Evolutionary conservation across 164 flowering plant species (phyloP), one percentile per base, ranked within the genome.

Genomic region (Vitis vinifera): DNA sequence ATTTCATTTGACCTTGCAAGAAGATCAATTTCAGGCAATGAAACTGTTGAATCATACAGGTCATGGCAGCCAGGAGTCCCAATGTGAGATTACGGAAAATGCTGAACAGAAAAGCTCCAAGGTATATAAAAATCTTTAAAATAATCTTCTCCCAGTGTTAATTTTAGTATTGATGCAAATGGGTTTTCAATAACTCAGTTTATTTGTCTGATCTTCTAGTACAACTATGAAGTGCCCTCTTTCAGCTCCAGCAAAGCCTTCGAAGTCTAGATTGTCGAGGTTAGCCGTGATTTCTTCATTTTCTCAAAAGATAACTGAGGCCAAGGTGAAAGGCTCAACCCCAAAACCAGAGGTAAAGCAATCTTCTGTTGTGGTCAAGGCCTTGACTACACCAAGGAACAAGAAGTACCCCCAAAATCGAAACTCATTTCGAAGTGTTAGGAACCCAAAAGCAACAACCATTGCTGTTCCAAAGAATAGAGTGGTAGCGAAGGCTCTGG

Each of bases 41-140:
- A 66, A 48, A 29, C 8, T 37, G 9, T 15, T 62, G 51, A 57
- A 51, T 55, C 16, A 14, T 65, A 51, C 83, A 93, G 98, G 97
- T 91, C 9, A 91, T 95, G 97, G 99, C 98, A 16, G 97, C 99
- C 15, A 89, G 98, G 68, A 95, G 99, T 74, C 97, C 99, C 52
- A 90, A 91, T 74, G 70, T 91, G 19, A 71, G 78, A 65, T 82
- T 87, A 56, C 77, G 79, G 29, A 90, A 75, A 75, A 79, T 81
- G 8, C 70, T 88, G n/a, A 77, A 47, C 53, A 77, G 78, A 72
- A 81, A 74, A 68, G 75, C 76, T 67, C 44, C 77, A 27, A 83
- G 89, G 97, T 88, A 78, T 55, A 13, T 55, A 58, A 30, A 4
- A 37, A 37, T 37, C 44, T 37, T 37, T 37, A 37, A 37, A 10